Evolutionary conservation across 2,329 filamentous ascomycete species (phyloP), one percentile per base, ranked within the genome.

Genomic region (Ceratocystis alfenasii): DNA sequence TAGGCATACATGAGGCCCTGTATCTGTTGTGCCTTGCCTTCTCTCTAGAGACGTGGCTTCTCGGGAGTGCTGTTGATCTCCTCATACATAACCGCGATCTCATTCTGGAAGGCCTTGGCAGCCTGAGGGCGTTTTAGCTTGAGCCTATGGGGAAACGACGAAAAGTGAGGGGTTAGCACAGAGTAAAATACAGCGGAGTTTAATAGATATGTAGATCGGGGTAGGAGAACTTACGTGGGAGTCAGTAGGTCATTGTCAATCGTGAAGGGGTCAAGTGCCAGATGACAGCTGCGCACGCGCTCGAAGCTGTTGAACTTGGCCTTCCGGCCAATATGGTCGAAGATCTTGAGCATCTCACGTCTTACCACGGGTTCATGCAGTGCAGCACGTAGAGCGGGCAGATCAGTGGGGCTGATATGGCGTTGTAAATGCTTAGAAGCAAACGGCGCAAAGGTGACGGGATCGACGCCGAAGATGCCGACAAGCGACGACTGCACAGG

Each of bases 291-390:
- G 74, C 82, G 84, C 60, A 97, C 87, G 69, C 85, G 84, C 80
- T 99, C 94, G 71, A 89, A 97, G 70, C 86, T 89, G 74, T 95
- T 94, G 75, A 99, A 92, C 78, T 94, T 95, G 75, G 89, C 85
- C 77, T 86, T 87, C 78, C 83, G 88, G 55, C 84, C 90, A 67
- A 95, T 87, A 65, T 80, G 82, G 68, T 94, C 88, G 44, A 99
- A 78, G 70, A 94, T 84, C 74, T 87, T 87, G 69, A 95, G 74
- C 66, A 95, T 86, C 1, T 89, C 88, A 72, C 83, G 83, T 70
- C 84, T 81, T 25, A 99, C 84, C 72, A 85, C 86, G 63, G 84
- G 80, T 70, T 95, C 85, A 67, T 80, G 78, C 46, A 85, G 82
- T 0, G 87, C 89, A 2, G 81, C 80, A 74, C 83, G 83, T 68